Evolutionary conservation across 352 stramenopile genomes (phyloP).

Genomic region (Aphanomyces astaci): DNA sequence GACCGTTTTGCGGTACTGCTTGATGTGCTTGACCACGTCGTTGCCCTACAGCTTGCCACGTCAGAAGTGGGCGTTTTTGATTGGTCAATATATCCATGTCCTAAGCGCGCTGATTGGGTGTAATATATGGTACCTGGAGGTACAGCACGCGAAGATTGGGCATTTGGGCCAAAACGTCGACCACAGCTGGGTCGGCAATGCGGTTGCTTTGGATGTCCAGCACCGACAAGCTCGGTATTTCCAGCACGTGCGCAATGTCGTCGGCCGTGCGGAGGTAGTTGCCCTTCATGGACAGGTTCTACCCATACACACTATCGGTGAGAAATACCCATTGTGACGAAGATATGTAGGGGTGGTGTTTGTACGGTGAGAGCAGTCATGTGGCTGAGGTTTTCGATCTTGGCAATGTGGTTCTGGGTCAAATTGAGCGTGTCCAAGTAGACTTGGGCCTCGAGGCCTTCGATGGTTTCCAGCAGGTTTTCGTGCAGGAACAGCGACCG

Average conservation of each 20-base stretch:
- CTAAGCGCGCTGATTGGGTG: not conserved
- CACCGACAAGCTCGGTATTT: conserved; percentile 57
- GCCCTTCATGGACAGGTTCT: conserved; percentile 65
- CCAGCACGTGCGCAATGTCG: conserved; percentile 54
- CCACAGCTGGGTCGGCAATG: conserved; percentile 49
- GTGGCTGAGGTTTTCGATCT: conserved; percentile 67
- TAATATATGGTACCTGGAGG: conserved; percentile 35
- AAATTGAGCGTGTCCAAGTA: conserved; percentile 72
- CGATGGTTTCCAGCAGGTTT: conserved; percentile 92
- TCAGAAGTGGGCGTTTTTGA: no score
- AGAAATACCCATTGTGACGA: no score
- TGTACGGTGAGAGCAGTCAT: conserved; percentile 56
- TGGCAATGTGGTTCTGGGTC: conserved; percentile 70
- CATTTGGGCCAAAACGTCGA: conserved; percentile 61
- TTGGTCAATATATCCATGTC: no score
- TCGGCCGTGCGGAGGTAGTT: conserved; percentile 60
- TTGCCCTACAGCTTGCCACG: conserved; percentile 57
- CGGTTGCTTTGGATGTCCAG: conserved; percentile 80
- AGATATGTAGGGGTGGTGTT: not conserved
- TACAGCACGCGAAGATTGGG: conserved; percentile 80
- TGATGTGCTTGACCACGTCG: conserved; percentile 81
- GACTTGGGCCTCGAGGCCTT: conserved; percentile 49
- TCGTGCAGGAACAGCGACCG: conserved; percentile 92
- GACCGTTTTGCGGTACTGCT: conserved; percentile 78
- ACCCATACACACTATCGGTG: no score